These are phyloP conservation scores for Nannizziopsis arthrosporioides DNA, from an alignment of 2,329 filamentous ascomycete genomes.

Conservation along the genomic window DNA sequence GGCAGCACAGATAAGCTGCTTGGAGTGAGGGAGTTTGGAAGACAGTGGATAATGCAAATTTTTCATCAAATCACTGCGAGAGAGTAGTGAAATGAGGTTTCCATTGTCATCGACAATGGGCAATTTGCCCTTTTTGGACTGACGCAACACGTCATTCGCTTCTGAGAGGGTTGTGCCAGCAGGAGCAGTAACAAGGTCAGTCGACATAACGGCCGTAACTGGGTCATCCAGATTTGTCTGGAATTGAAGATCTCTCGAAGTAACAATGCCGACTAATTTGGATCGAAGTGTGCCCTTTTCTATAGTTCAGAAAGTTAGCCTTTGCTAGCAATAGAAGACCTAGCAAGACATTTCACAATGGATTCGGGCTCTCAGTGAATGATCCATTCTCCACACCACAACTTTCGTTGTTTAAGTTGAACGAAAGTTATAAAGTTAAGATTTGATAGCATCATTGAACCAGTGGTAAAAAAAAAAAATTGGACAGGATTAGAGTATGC, in stretches of 20 bases:
- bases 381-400: slow-evolving; percentile 67
- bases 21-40: slow-evolving; percentile 90
- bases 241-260: slow-evolving; percentile 96
- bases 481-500: slow-evolving; percentile 12
- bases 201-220: slow-evolving; percentile 89
- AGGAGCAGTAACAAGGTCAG: slow-evolving; percentile 77
- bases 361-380: slow-evolving; percentile 37
- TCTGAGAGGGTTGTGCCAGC: slow-evolving; percentile 72
- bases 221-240: slow-evolving; percentile 61
- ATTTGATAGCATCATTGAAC: slow-evolving; percentile 57
- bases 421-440: slow-evolving; percentile 93
- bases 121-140: slow-evolving; percentile 97
- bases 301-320: slow-evolving; percentile 30
- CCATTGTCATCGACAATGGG: slow-evolving; percentile 75
- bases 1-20: slow-evolving; percentile 91
- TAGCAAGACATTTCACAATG: slow-evolving; percentile 14
- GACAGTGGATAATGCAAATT: slow-evolving; percentile 94
- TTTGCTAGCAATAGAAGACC: neutral
- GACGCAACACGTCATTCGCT: slow-evolving; percentile 83
- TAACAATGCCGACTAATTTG: slow-evolving; percentile 94
- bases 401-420: slow-evolving; percentile 89
- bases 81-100: slow-evolving; percentile 85
- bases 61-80: slow-evolving; percentile 93
- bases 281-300: slow-evolving; percentile 87
- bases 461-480: slow-evolving; percentile 14